Base-by-base conservation (phyloP, 805 yeast species). In the Myxozyma lipomycoides region DNA sequence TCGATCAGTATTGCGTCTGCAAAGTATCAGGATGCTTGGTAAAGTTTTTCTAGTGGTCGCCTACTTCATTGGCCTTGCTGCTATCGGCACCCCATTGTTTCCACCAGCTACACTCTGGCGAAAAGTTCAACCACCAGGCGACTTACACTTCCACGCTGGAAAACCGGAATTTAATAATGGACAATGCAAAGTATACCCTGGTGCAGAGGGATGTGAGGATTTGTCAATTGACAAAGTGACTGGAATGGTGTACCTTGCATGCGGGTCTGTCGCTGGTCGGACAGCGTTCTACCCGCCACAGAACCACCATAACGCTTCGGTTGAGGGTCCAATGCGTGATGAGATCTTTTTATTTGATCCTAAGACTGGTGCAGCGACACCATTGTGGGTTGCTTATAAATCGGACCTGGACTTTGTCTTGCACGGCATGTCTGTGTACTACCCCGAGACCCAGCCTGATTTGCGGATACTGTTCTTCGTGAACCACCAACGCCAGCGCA, bases 171-270 rank as follows among this genome's bases (percentile, higher is more conserved):
- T 43, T 12, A 43, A 48, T 24, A 40, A 44, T n/a, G 48, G 25
- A 39, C n/a, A 43, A 12, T 48, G 52, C 45, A 24, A 18, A 3
- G 25, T 43, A 6, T 9, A 37, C 23, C 30, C 7, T 15, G 52
- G 48, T 5, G 52, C 45, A 2, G 48, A 48, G 21, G 52, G 43
- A 18, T 48, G 52, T 24, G 52, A 48, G 26, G 52, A 48, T 19
- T 40, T 48, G 19, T 38, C 45, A 2, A 32, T 48, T 10, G 52
- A 48, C 40, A 43, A 43, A 22, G 18, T 43, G 10, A 49, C 52
- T 25, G 52, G 52, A 3, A 18, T 39, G 9, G 48, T 44, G 3
- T 49, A 49, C 28, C 22, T 49, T 45, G 52, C 41, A 18, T 49
- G 52, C 26, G 52, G 52, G 15, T 44, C 48, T 9, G 45, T 49